phyloP scores from a whole-genome alignment of 331 rosid species.

The Acacia concinna region DNA sequence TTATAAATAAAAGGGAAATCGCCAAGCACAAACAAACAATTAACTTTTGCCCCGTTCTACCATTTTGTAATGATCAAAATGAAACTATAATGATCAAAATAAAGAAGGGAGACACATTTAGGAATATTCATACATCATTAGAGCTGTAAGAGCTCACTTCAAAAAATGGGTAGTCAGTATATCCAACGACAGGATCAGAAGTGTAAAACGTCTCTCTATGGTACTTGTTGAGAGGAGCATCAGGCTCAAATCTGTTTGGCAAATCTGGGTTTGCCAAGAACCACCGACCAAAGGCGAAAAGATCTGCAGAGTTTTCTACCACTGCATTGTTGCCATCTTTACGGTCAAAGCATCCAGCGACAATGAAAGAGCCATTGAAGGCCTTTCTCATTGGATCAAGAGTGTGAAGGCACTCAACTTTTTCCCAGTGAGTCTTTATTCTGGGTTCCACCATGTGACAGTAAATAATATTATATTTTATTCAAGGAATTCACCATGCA shows the following conservation, averaged over 20 bases:
- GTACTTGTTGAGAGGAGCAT: conserved; percentile 70
- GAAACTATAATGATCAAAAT: background rate
- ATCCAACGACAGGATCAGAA: conserved; percentile 60
- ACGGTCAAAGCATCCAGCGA: conserved; percentile 34
- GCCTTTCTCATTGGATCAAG: conserved; percentile 11
- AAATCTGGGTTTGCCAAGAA: conserved; percentile 88
- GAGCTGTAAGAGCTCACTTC: conserved; percentile 18
- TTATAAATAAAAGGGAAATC: background rate
- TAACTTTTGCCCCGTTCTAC: background rate
- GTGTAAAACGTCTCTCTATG: conserved; percentile 49
- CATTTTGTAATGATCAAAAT: background rate
- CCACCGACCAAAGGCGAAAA: conserved; percentile 63
- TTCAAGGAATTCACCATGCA: conserved; percentile 59
- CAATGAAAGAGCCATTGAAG: conserved; percentile 6
- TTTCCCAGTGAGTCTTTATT: conserved; percentile 35
- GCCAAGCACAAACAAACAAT: background rate
- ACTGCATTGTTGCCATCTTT: conserved; percentile 61
- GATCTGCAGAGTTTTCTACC: conserved; percentile 53
- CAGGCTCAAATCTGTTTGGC: conserved; percentile 55
- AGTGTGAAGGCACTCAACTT: background rate
- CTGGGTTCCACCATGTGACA: conserved; percentile 85
- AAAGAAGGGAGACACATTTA: background rate
- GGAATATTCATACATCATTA: background rate
- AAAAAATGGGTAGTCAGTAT: conserved; percentile 71
- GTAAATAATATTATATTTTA: conserved; percentile 49